phyloP scores from a whole-genome alignment of 768 basidiomycete species.

The Xerocomus spinulosus region DNA sequence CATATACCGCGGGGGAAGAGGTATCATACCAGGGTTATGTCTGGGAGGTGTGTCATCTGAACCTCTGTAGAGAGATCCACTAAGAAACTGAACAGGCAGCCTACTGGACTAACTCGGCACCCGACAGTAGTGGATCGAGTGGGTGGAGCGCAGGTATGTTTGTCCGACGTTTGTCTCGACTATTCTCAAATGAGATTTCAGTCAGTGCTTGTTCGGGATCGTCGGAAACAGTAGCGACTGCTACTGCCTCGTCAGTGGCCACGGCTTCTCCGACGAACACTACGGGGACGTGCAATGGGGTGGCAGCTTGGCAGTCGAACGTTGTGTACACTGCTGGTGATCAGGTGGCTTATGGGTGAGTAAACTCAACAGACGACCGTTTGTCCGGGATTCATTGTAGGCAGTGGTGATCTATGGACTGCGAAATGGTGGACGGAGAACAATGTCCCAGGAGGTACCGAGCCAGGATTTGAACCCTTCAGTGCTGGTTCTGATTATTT shows the following conservation, averaged over 20 bases:
- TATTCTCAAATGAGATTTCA: slow-evolving; percentile 1
- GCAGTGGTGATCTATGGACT: slow-evolving; percentile 36
- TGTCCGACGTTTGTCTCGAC: background rate
- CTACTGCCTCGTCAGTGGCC: slow-evolving; percentile 15
- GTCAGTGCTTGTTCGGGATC: slow-evolving; percentile 24
- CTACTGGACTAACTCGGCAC: slow-evolving; percentile 49
- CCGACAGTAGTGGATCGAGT: slow-evolving; percentile 44
- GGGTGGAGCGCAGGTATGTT: slow-evolving; percentile 63
- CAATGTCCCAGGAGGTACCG: slow-evolving; percentile 43
- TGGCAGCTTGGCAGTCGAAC: slow-evolving; percentile 45
- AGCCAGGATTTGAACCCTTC: background rate
- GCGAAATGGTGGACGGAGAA: slow-evolving; percentile 63
- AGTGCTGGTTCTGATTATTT: too few species aligned
- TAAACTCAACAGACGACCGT: background rate
- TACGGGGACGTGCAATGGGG: slow-evolving; percentile 41
- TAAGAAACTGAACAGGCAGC: slow-evolving; percentile 44
- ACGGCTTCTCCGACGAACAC: slow-evolving; percentile 9
- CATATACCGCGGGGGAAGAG: slow-evolving; percentile 47
- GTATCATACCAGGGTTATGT: slow-evolving; percentile 60
- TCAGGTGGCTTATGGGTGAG: slow-evolving; percentile 49
- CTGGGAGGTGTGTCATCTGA: slow-evolving; percentile 45
- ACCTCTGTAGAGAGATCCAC: slow-evolving; percentile 1
- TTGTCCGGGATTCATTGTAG: slow-evolving; percentile 2
- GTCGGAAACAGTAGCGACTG: background rate
- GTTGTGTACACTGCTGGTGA: slow-evolving; percentile 48